phyloP scores from a whole-genome alignment of 441 rosid genomes.

The Syzygium malaccense region DNA sequence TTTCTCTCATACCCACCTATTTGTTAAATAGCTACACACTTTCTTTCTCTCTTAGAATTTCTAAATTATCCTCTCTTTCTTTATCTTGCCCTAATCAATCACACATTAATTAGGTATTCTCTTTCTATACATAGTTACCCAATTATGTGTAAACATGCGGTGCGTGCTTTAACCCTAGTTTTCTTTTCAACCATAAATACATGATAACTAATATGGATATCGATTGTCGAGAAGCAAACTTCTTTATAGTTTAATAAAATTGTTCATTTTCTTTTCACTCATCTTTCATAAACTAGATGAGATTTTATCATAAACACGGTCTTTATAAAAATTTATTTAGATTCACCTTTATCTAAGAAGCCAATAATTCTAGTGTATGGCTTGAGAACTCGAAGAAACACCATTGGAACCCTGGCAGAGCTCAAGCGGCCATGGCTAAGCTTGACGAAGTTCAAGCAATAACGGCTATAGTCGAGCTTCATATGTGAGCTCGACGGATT shows the following conservation, averaged over 20 bases:
- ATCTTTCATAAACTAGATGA: background rate
- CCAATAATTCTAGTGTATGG: background rate
- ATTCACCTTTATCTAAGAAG: background rate
- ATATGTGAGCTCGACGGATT: too few relatives aligned
- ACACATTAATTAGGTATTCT: background rate
- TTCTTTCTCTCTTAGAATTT: background rate
- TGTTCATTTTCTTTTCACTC: background rate
- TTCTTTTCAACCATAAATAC: background rate
- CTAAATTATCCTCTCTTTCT: background rate
- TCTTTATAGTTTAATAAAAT: background rate
- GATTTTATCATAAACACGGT: background rate
- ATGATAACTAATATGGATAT: background rate
- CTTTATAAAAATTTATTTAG: background rate
- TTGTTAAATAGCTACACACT: background rate
- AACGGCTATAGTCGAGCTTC: background rate
- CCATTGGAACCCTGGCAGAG: background rate
- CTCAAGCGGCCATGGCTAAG: background rate
- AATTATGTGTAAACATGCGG: rapidly evolving
- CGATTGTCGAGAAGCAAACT: rapidly evolving
- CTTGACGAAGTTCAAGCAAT: background rate
- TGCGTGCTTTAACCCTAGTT: background rate
- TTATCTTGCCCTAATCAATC: background rate
- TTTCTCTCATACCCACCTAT: background rate
- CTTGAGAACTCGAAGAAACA: background rate
- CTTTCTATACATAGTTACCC: background rate